Evolutionary conservation across 2,329 filamentous ascomycete genomes (phyloP).

Genomic region (Ceratocystis albifundus): DNA sequence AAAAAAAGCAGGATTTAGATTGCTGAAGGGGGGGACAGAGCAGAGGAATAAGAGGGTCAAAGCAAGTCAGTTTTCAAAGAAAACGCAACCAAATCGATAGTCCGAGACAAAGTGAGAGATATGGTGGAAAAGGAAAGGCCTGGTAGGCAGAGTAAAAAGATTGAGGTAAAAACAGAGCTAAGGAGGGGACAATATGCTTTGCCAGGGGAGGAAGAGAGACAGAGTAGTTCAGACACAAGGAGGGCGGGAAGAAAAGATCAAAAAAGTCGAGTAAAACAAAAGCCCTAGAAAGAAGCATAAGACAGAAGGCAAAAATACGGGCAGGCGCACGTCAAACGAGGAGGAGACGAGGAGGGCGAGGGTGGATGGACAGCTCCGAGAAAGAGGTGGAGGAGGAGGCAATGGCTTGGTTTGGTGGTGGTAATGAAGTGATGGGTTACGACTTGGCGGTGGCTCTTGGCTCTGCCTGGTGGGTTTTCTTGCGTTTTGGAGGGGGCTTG

Average conservation of each 20-base stretch:
- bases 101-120: constrained; percentile 15
- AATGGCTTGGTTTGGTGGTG: not conserved
- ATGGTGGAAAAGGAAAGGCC: constrained; percentile 20
- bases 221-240: not conserved
- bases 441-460: no score
- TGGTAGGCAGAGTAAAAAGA: not conserved
- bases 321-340: not conserved
- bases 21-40: not conserved
- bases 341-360: not conserved
- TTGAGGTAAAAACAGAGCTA: not conserved
- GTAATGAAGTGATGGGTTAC: no score
- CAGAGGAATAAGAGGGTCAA: not conserved
- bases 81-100: not conserved
- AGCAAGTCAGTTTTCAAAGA: not conserved
- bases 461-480: not conserved
- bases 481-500: not conserved
- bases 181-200: not conserved
- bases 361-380: constrained; percentile 7
- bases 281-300: not conserved
- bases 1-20: not conserved
- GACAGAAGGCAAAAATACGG: not conserved
- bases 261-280: constrained; percentile 6
- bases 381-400: not conserved
- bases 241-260: not conserved
- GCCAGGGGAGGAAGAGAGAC: not conserved